phyloP scores from a whole-genome alignment of 257 asterid genomes.

The Solanum clarkiae region DNA sequence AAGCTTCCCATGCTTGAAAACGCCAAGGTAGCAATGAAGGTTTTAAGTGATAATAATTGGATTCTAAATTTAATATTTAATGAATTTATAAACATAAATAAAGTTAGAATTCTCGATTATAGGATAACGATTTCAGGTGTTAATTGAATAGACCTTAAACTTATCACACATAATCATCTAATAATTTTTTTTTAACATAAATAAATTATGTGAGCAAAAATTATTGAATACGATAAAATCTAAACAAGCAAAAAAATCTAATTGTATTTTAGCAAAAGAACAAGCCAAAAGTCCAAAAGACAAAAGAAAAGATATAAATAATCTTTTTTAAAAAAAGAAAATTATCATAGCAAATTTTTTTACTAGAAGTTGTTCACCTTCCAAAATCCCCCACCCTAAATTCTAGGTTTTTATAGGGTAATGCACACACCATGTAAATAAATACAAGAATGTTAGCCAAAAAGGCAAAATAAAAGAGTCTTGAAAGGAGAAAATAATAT shows the following conservation, averaged over 20 bases:
- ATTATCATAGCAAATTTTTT: not conserved
- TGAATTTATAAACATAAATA: too few species aligned
- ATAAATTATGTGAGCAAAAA: not conserved
- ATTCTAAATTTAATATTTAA: too few species aligned
- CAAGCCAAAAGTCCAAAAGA: not conserved
- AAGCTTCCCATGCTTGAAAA: too few species aligned
- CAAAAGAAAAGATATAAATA: not conserved
- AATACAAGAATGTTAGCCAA: constrained; percentile 6
- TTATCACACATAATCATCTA: not conserved
- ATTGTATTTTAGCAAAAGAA: not conserved
- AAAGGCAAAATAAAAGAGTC: constrained; percentile 26
- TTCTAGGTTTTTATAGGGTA: not conserved
- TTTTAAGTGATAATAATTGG: too few species aligned
- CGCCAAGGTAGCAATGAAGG: too few species aligned
- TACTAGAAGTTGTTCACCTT: not conserved
- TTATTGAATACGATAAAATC: not conserved
- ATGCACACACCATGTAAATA: not conserved
- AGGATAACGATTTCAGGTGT: rapidly evolving
- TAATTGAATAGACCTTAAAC: not conserved
- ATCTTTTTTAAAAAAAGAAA: not conserved
- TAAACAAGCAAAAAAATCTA: not conserved
- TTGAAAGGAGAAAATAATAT: constrained; percentile 21
- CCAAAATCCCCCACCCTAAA: not conserved
- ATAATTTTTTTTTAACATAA: not conserved
- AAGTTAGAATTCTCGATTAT: not conserved